Conservation (phyloP, 495 filamentous ascomycete genomes). For the Lindgomyces ingoldianus region DNA sequence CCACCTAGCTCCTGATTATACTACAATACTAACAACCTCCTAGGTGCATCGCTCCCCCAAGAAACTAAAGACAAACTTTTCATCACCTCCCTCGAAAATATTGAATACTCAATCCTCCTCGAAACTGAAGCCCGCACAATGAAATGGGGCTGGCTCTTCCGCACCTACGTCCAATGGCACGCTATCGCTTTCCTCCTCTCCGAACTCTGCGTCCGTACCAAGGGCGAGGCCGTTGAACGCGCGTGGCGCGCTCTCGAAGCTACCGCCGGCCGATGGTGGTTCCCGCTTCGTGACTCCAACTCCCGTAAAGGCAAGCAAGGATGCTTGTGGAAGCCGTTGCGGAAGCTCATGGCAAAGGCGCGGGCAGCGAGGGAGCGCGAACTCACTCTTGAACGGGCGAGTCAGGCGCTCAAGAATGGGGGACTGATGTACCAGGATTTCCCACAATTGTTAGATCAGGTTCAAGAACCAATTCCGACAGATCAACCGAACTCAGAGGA, state of each 20-base stretch:
- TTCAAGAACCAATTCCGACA: neutral
- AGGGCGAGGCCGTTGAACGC: conserved; percentile 69
- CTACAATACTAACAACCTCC: conserved; percentile 5
- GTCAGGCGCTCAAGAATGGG: conserved; percentile 23
- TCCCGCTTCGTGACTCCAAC: conserved; percentile 9
- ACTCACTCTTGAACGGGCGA: conserved; percentile 27
- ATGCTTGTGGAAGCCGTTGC: conserved; percentile 36
- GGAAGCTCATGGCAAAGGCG: conserved; percentile 38
- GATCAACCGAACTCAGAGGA: conserved; percentile 19
- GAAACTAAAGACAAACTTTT: conserved; percentile 74
- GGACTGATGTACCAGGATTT: conserved; percentile 13
- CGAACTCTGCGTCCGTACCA: conserved; percentile 73
- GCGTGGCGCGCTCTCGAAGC: conserved; percentile 75
- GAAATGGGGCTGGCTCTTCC: conserved; percentile 80
- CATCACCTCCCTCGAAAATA: conserved; percentile 69
- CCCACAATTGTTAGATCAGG: neutral
- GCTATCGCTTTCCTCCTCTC: conserved; percentile 74
- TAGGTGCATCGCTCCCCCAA: conserved; percentile 46
- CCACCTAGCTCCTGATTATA: neutral
- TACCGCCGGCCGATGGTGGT: conserved; percentile 31
- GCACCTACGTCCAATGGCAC: conserved; percentile 80
- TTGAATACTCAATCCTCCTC: conserved; percentile 69
- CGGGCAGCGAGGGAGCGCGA: conserved; percentile 34
- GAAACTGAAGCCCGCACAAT: conserved; percentile 61
- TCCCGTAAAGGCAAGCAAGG: conserved; percentile 14